Base-by-base conservation (phyloP, 2,329 filamentous ascomycete species). In the Fusarium floridanum region DNA sequence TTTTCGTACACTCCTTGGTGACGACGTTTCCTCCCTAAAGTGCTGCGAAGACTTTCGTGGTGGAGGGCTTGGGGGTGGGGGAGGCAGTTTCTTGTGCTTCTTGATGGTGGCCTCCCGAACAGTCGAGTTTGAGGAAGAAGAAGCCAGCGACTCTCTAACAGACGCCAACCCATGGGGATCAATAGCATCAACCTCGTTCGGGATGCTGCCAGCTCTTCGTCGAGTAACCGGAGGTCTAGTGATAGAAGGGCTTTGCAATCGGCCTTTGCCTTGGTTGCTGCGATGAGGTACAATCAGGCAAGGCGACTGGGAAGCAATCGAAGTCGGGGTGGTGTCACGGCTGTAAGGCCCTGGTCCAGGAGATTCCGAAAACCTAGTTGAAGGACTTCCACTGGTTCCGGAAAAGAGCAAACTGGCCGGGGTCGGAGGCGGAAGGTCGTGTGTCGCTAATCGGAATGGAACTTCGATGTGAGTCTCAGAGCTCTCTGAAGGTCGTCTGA, bases 241-340 rank as follows among this genome's bases (percentile, higher is more conserved):
- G 69, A 87, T 82, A 57, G 86, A 84, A 56, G 88, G 90, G 77
- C 89, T 92, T 64, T 83, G 83, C 80, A 91, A 89, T 75, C 87
- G 87, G 67, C 82, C 79, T 76, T 87, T 87, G n/a, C 85, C 81
- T 60, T 84, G 83, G 29, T 81, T 86, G 75, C 80, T 86, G 71
- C 83, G 86, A 71, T 81, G 85, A 64, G 83, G 89, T 70, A 78
- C 87, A 80, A 90, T 82, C 6, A 92, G 81, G 4, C 90, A 88
- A 5, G 93, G 92, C 17, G 93, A 95, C 76, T 93, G 92, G 2
- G 93, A 95, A 9, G 91, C 93, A 72, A 93, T 91, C 11, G 93
- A 95, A 6, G 93, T 95, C 8, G 93, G 93, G 4, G 93, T 95
- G 1, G 93, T 95, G 68, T 93, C 92, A 72, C 93, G 88, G 79